These are phyloP conservation scores for Gracilaria vermiculophylla DNA, from an alignment of 23 red algal genomes.

Conservation along the genomic window DNA sequence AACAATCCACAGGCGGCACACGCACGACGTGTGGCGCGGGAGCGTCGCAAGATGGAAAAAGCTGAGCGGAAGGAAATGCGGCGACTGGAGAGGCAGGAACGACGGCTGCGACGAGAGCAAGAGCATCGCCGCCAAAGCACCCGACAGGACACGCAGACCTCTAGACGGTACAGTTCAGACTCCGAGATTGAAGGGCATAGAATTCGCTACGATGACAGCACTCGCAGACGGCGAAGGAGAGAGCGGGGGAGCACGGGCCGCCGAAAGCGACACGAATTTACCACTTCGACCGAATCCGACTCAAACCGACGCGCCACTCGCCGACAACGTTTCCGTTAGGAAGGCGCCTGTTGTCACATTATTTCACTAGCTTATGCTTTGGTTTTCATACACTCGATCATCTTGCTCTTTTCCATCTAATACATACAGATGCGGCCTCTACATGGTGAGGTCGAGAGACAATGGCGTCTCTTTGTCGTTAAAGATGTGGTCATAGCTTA, in stretches of 20 bases:
- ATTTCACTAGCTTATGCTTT: neutral
- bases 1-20: neutral
- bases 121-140: neutral
- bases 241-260: slow-evolving; percentile 6
- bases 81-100: neutral
- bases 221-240: slow-evolving; percentile 43
- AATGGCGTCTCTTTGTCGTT: no score
- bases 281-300: slow-evolving; percentile 18
- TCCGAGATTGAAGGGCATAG: slow-evolving; percentile 34
- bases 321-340: neutral
- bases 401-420: no score
- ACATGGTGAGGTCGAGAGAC: no score
- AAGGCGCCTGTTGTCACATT: neutral
- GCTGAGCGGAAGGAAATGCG: slow-evolving; percentile 52
- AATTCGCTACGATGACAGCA: slow-evolving; percentile 29
- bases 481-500: neutral
- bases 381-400: no score
- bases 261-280: slow-evolving; percentile 26
- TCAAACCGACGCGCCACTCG: slow-evolving; percentile 5
- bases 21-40: neutral
- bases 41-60: slow-evolving; percentile 32
- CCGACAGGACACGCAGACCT: neutral
- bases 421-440: no score
- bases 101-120: slow-evolving; percentile 11
- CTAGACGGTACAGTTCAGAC: slow-evolving; percentile 21